Evolutionary conservation across 768 basidiomycete species (phyloP).

Genomic region (Xerocomus brunneocitrinus): DNA sequence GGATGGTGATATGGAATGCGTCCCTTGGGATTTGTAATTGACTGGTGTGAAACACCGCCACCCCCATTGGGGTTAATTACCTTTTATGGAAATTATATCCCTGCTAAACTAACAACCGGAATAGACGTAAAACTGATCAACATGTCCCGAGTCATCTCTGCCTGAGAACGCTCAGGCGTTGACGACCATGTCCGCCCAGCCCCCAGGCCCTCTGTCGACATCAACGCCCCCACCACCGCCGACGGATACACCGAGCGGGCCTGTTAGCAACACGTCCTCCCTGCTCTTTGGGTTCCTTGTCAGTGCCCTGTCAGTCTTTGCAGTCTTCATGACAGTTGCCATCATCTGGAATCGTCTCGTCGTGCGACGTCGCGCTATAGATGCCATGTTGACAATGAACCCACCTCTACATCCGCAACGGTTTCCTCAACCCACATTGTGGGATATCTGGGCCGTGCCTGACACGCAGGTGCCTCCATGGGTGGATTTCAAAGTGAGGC

Average conservation of each 20-base stretch:
- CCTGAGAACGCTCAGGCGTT: slow-evolving; percentile 15
- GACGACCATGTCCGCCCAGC: slow-evolving; percentile 21
- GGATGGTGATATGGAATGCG: slow-evolving; percentile 27
- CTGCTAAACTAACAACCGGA: slow-evolving; percentile 17
- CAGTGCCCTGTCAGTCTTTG: slow-evolving; percentile 28
- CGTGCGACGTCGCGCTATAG: slow-evolving; percentile 25
- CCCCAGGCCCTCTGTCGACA: not conserved
- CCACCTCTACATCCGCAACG: not conserved
- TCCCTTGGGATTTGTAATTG: not conserved
- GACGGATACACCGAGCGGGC: not conserved
- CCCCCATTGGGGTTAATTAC: slow-evolving; percentile 3
- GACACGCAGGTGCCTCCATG: slow-evolving; percentile 7
- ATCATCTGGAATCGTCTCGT: slow-evolving; percentile 33
- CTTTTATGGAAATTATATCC: not conserved
- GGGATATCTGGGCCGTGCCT: slow-evolving; percentile 20
- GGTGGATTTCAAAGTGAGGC: slow-evolving; percentile 20
- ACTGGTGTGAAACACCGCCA: not conserved
- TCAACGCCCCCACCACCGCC: slow-evolving; percentile 2
- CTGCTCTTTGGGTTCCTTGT: slow-evolving; percentile 32
- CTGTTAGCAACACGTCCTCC: slow-evolving; percentile 16
- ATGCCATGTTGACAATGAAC: slow-evolving; percentile 12
- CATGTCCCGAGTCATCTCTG: not conserved
- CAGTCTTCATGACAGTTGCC: slow-evolving; percentile 28
- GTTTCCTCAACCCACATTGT: slow-evolving; percentile 17
- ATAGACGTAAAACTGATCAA: not conserved